phyloP scores from a whole-genome alignment of 106 monocot genomes.

The Acorus gramineus region DNA sequence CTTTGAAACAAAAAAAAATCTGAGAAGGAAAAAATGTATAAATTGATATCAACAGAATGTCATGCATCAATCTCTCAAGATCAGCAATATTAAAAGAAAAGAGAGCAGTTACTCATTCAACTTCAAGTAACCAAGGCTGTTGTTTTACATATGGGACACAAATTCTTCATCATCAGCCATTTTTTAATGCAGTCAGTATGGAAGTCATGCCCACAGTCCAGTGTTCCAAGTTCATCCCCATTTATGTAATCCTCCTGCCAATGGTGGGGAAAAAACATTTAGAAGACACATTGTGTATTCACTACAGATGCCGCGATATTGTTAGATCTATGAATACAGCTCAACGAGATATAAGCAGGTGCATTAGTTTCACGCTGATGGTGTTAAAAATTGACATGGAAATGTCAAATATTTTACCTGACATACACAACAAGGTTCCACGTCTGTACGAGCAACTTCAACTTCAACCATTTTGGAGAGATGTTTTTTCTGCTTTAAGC shows the following conservation, averaged over 20 bases:
- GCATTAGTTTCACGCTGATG: too few relatives aligned
- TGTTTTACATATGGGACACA: slow-evolving; percentile 30
- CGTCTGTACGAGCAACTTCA: neutral
- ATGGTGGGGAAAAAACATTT: neutral
- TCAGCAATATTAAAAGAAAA: too few relatives aligned
- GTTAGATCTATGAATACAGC: too few relatives aligned
- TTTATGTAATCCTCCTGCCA: slow-evolving; percentile 18
- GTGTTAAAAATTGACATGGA: neutral
- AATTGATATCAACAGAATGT: too few relatives aligned
- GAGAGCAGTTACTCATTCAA: too few relatives aligned
- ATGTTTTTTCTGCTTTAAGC: slow-evolving; percentile 23
- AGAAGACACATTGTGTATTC: too few relatives aligned
- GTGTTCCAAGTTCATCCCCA: slow-evolving; percentile 12
- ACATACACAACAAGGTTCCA: slow-evolving; percentile 31
- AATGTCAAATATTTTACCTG: slow-evolving; percentile 2
- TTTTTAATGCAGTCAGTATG: slow-evolving; percentile 21
- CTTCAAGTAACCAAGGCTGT: slow-evolving; percentile 13
- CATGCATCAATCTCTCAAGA: too few relatives aligned
- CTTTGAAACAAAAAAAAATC: too few relatives aligned
- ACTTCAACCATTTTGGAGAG: neutral
- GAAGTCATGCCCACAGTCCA: slow-evolving; percentile 25
- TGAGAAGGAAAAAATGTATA: too few relatives aligned
- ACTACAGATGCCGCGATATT: too few relatives aligned
- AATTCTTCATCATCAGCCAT: slow-evolving; percentile 21
- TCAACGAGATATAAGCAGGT: too few relatives aligned